These are phyloP conservation scores for Hansenula anomala DNA, from an alignment of 1,139 yeast genomes.

Conservation along the genomic window DNA sequence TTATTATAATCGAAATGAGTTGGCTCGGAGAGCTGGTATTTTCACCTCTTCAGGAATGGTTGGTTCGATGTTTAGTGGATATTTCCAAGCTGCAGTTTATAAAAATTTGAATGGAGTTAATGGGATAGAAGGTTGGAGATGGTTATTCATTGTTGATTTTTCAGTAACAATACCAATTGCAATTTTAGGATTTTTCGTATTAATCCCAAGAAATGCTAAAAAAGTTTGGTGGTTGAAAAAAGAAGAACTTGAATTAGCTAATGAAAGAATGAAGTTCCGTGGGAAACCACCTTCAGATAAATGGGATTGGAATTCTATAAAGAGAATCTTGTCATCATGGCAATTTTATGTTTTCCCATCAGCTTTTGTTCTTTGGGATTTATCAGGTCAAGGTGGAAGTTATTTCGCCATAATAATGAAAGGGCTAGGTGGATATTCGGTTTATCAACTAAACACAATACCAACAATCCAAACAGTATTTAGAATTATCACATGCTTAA, in stretches of 20 bases:
- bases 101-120: conserved; percentile 36
- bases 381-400: not conserved
- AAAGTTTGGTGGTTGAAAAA: conserved; percentile 12
- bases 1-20: conserved; percentile 52
- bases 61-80: conserved; percentile 54
- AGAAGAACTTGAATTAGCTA: conserved; percentile 9
- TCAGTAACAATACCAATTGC: conserved; percentile 44
- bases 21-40: conserved; percentile 51
- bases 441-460: conserved; percentile 36
- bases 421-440: conserved; percentile 28
- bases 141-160: conserved; percentile 67
- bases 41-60: conserved; percentile 52
- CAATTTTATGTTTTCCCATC: conserved; percentile 14
- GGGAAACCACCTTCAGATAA: conserved; percentile 11
- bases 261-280: conserved; percentile 10
- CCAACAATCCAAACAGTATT: conserved; percentile 42
- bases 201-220: conserved; percentile 41
- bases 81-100: conserved; percentile 52
- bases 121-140: conserved; percentile 60
- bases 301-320: conserved; percentile 6
- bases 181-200: conserved; percentile 36
- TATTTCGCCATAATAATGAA: conserved; percentile 22
- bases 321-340: conserved; percentile 10
- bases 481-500: conserved; percentile 28
- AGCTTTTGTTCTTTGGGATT: conserved; percentile 6